A percentile compares a stretch with the other conserved stretches of the same genome.
These are phyloP conservation scores for Paramecium caudatum DNA, from an alignment of 73 alveolate species.

Conservation along the genomic window DNA sequence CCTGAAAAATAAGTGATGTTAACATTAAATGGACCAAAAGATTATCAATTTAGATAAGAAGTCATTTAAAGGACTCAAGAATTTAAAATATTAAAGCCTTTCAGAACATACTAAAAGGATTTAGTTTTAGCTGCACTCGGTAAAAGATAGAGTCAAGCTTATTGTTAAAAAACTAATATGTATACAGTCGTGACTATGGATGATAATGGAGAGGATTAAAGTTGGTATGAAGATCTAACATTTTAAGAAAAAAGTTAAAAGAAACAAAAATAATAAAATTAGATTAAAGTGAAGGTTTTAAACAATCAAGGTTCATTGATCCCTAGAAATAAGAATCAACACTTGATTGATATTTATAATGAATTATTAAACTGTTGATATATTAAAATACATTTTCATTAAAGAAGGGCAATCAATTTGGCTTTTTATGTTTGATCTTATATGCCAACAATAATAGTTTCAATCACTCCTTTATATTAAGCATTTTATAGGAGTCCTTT, in stretches of 20 bases:
- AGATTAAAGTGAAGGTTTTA: neutral
- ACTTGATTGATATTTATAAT: conserved; percentile 10
- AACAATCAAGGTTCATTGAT: neutral
- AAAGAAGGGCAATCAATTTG: neutral
- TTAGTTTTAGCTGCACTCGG: neutral
- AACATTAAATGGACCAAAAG: conserved; percentile 21
- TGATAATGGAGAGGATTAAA: neutral
- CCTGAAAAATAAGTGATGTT: conserved; percentile 28
- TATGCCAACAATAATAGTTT: neutral
- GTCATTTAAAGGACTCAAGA: neutral
- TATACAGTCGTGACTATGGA: neutral
- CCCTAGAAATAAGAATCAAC: neutral
- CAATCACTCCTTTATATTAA: conserved; percentile 10
- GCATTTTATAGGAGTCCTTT: neutral
- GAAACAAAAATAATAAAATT: neutral
- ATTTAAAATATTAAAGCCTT: neutral
- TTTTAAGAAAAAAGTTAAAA: neutral
- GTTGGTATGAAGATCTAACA: neutral
- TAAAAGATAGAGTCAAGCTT: neutral
- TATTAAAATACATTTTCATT: neutral
- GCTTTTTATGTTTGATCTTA: neutral
- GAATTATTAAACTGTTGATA: conserved; percentile 16
- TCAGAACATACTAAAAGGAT: neutral
- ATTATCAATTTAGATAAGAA: conserved; percentile 31
- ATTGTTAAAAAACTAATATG: neutral